phyloP scores from a whole-genome alignment of 768 basidiomycete genomes.

The Tylopilus rubrobrunneus region DNA sequence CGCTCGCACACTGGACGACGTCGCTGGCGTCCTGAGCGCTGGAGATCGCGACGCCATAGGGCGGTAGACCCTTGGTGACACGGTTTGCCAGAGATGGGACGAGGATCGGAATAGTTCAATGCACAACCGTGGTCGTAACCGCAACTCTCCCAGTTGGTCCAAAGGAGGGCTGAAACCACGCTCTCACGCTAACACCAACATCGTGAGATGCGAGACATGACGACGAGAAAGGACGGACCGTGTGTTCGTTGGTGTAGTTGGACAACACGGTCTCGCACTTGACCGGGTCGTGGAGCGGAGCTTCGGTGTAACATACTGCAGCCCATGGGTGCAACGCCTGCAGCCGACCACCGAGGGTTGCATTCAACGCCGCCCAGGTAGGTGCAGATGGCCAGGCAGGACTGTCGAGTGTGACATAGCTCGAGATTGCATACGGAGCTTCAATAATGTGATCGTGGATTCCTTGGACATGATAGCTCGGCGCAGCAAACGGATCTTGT shows the following conservation, averaged over 20 bases:
- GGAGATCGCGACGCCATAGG: conserved; percentile 14
- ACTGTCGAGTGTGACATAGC: not conserved
- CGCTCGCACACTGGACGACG: conserved; percentile 16
- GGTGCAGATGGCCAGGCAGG: conserved; percentile 9
- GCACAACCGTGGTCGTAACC: conserved; percentile 12
- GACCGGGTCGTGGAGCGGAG: conserved; percentile 3
- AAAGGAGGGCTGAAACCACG: conserved; percentile 14
- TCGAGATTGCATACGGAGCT: not conserved
- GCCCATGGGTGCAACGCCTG: conserved; percentile 16
- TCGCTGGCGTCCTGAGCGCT: conserved; percentile 16
- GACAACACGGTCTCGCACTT: conserved; percentile 10
- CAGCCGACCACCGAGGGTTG: conserved; percentile 6
- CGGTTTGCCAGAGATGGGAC: conserved; percentile 3
- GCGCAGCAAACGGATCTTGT: not conserved
- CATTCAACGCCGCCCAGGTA: conserved; percentile 10
- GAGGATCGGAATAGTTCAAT: conserved; percentile 18
- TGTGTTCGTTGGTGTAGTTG: conserved; percentile 9
- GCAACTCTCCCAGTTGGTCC: conserved; percentile 21
- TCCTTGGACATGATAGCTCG: not conserved
- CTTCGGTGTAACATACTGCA: conserved; percentile 6
- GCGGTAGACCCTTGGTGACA: conserved; percentile 16
- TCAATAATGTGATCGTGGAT: not conserved
- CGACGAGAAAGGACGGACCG: not conserved
- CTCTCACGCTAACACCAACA: conserved; percentile 9
- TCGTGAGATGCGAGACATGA: too few relatives aligned